Base-by-base conservation (phyloP, 208 protist species). In the Porcisia hertigi region DNA sequence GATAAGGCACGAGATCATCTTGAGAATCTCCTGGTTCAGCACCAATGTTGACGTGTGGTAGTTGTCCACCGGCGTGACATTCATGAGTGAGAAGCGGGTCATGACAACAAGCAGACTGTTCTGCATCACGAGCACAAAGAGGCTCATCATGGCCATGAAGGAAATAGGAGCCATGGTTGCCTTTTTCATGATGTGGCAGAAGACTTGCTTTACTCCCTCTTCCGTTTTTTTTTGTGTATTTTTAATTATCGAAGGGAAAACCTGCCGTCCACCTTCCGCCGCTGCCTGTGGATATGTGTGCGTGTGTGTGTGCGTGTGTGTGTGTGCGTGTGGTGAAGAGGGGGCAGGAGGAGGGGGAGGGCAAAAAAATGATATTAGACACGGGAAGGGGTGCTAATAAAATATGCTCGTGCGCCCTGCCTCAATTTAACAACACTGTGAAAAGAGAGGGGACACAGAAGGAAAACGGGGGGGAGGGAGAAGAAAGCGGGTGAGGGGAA, bases 11-110 rank as follows among this genome's bases (percentile, higher is more conserved):
- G 91, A 67, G 1, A 94, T 0, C 81, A 96, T 87, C 80, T 96
- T 96, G 18, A 91, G n/a, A 52, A 92, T 82, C 76, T 96, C 92
- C 52, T 92, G 88, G 65, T 91, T 88, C 11, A 96, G 69, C 30
- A 96, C 84, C 0, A 95, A 71, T 43, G 89, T 90, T 39, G 86
- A 89, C 55, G 87, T 84, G 75, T 93, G 67, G 66, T 94, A 96
- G 53, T 85, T 83, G 18, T 84, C 71, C 23, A 63, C 69, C 0
- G 81, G 73, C 0, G 70, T 53, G 4, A 89, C 59, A 34, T 83
- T 85, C 14, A 76, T 78, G 49, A 87, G 81, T 3, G 88, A 91
- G 45, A 88, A 90, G 47, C 91, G 86, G 36, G 90, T 96, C 84
- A 94, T 77, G 6, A 96, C 79, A 23, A 93, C 89, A 23, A 92